Base-by-base conservation (phyloP, 2,329 filamentous ascomycete species). In the Colletotrichum endophyticum region DNA sequence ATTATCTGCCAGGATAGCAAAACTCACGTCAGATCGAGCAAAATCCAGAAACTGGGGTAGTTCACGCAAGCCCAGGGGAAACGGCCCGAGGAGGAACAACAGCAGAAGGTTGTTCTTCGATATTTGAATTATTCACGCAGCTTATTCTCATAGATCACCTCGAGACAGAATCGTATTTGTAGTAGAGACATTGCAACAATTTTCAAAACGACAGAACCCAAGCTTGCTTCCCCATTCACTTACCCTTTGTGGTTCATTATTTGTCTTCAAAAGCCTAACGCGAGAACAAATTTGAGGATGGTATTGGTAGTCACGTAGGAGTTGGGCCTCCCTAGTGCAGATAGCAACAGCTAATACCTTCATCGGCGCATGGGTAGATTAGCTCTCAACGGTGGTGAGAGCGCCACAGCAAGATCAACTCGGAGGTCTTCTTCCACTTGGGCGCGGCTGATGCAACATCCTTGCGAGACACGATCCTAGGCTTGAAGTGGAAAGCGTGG, bases 131-230 rank as follows among this genome's bases (percentile, higher is more conserved):
- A n/a, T 12, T 44, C 19, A 44, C 9, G 39, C 9, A 44, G 5
- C 6, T 2, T 12, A 6, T n/a, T 44, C 39, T 12, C 9, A n/a
- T 4, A 6, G 0, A n/a, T n/a, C 5, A 44, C 2, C 39, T n/a
- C 9, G 39, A 44, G 19, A 44, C 19, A 44, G 9, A 44, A 6
- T 44, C 9, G 2, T 44, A 12, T n/a, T 12, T 44, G 19, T 12
- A 2, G 39, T 5, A 19, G 19, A 19, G 19, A 44, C 3, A 11
- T 44, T 1, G 9, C 39, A n/a, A n/a, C 5, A 5, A n/a, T 11
- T 36, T 36, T 36, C 1, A n/a, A 9, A 44, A 44, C 39, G 19
- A 11, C 39, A n/a, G 19, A 2, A 1, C 3, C 39, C 1, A n/a
- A 44, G 9, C 9, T n/a, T 44, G 9, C 39, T 12, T 19, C 3